A percentile compares a stretch with the other conserved stretches of the same genome.
phyloP scores from a whole-genome alignment of 129 eudicot species.

The Centaurea solstitialis region DNA sequence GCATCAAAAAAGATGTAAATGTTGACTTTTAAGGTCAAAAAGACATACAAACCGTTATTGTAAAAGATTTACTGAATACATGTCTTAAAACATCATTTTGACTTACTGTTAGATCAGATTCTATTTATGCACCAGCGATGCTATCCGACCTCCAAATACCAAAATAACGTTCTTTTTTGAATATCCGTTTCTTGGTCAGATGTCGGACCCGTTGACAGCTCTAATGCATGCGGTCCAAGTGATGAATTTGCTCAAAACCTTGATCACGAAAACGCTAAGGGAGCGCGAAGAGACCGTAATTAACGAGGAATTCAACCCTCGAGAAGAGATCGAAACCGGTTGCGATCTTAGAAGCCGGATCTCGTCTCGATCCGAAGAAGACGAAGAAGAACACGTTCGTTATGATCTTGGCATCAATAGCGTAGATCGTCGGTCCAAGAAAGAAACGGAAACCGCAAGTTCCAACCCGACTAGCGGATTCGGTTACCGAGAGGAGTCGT shows the following conservation, averaged over 20 bases:
- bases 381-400: slow-evolving; percentile 33
- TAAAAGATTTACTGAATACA: not conserved
- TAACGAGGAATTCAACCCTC: slow-evolving; percentile 51
- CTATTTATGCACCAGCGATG: not conserved
- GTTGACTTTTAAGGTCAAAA: not conserved
- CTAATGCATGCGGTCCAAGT: slow-evolving; percentile 95
- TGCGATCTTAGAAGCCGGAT: slow-evolving; percentile 49
- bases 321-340: slow-evolving; percentile 68
- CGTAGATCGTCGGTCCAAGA: slow-evolving; percentile 48
- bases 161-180: not conserved
- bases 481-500: slow-evolving; percentile 35
- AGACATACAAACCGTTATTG: not conserved
- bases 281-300: slow-evolving; percentile 52
- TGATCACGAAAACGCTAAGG: slow-evolving; percentile 59
- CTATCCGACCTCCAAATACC: not conserved
- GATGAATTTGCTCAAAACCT: slow-evolving; percentile 70
- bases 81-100: not conserved
- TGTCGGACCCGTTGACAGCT: slow-evolving; percentile 95
- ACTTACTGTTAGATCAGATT: not conserved
- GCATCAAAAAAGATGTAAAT: not conserved
- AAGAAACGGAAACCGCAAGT: slow-evolving; percentile 38
- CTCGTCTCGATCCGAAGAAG: slow-evolving; percentile 25
- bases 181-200: slow-evolving; percentile 40
- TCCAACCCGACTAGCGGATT: slow-evolving; percentile 36
- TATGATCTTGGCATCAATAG: slow-evolving; percentile 24